Percentiles rank a stretch among this genome's conserved stretches.
Evolutionary conservation across 2,329 filamentous ascomycete genomes (phyloP).

Genomic region (Aspergillus sp.): DNA sequence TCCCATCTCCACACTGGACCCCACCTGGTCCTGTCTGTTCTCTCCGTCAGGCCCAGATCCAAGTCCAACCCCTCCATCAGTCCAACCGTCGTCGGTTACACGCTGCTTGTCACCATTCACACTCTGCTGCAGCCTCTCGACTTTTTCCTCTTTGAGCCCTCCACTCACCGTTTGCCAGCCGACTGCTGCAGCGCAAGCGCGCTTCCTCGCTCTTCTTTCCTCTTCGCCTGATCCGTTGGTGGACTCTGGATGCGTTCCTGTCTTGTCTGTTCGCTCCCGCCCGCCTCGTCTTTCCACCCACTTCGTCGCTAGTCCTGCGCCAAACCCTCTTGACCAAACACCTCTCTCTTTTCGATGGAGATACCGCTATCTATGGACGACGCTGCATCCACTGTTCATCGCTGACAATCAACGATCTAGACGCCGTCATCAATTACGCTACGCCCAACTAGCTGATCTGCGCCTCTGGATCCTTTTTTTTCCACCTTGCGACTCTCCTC

Average conservation of each 20-base stretch:
- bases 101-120: constrained; percentile 6
- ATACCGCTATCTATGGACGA: constrained; percentile 30
- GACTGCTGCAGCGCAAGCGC: constrained; percentile 13
- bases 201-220: constrained; percentile 13
- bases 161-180: constrained; percentile 24
- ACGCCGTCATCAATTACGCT: constrained; percentile 26
- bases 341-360: constrained; percentile 33
- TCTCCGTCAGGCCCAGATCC: constrained; percentile 19
- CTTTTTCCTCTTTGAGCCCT: constrained; percentile 16
- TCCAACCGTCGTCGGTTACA: constrained; percentile 19
- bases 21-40: constrained; percentile 13
- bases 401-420: constrained; percentile 33
- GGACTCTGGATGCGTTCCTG: constrained; percentile 11
- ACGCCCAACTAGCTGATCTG: constrained; percentile 30
- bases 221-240: constrained; percentile 13
- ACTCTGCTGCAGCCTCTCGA: constrained; percentile 19
- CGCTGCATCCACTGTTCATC: constrained; percentile 26
- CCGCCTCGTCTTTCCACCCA: constrained; percentile 10
- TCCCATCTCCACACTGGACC: constrained; percentile 17
- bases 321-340: constrained; percentile 14
- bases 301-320: constrained; percentile 14
- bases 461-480: constrained; percentile 23
- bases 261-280: constrained; percentile 11
- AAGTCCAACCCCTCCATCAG: constrained; percentile 1
- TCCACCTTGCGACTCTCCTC: constrained; percentile 18